Base-by-base conservation (phyloP, 495 filamentous ascomycete genomes). In the Massariosphaeria phaeospora region DNA sequence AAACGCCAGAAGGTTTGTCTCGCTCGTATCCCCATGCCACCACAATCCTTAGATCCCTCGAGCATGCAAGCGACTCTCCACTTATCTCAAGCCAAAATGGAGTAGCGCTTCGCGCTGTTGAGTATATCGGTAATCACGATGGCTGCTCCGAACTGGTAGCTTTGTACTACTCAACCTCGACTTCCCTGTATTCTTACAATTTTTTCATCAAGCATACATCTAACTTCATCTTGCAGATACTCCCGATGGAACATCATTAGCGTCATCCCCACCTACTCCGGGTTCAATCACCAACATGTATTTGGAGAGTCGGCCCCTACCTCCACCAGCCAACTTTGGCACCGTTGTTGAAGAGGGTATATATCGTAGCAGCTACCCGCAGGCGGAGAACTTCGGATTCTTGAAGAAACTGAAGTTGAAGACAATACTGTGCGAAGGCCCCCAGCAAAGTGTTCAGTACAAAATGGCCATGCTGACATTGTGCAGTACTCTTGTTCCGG, bases 351-450 rank as follows among this genome's bases (percentile, higher is more conserved):
- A 77, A 3, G 83, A 82, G 21, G 34, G 20, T 9, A 73, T 95
- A 4, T 94, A 85, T 63, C 80, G 89, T n/a, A 87, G 84, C 63
- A 80, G 80, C 38, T 93, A 85, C 59, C 89, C 89, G 1, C 69
- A 77, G 39, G 59, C 70, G 4, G 75, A 79, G 39, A 82, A 91
- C 63, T 80, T 85, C 50, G 70, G 69, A 6, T 86, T 84, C 51
- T 70, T 94, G 33, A 72, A 76, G 50, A 72, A 64, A 8, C 73
- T 94, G 25, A 70, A 78, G 10, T 68, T 95, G 51, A 87, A 83
- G 70, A 89, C 83, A 21, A 79, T 94, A 27, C 70, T 95, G 85
- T 88, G 18, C 25, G 55, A 70, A 66, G 79, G 75, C 33, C 27
- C 30, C 27, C 24, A 48, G 38, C 38, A n/a, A 48, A n/a, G 24